Conservation (phyloP, 768 basidiomycete species). For the Kwoniella sp. region DNA sequence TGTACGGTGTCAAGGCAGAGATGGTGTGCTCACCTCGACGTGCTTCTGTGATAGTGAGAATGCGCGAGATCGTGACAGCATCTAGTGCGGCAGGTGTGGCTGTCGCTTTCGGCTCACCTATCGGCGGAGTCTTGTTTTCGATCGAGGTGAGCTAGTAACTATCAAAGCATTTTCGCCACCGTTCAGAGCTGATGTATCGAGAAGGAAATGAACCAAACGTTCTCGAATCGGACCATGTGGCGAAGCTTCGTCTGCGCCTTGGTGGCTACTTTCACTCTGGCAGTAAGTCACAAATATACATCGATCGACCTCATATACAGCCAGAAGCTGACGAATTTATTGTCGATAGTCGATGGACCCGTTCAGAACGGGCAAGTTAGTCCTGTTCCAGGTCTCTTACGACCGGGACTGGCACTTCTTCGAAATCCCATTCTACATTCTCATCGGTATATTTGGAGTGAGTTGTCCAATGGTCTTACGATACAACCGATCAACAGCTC, state of each 20-base stretch:
- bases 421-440: constrained; percentile 92
- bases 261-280: constrained; percentile 91
- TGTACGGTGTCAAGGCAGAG: too few relatives aligned
- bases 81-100: constrained; percentile 97
- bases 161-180: not conserved
- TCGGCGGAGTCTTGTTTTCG: constrained; percentile 95
- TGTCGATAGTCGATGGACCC: constrained; percentile 86
- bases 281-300: constrained; percentile 63
- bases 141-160: constrained; percentile 87
- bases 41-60: constrained; percentile 56
- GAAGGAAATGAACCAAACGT: constrained; percentile 97
- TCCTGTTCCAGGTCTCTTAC: constrained; percentile 97
- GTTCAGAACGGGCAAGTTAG: constrained; percentile 94
- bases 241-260: constrained; percentile 95
- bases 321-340: not conserved
- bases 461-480: constrained; percentile 40
- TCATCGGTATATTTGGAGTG: constrained; percentile 95
- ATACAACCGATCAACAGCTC: not conserved
- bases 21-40: constrained; percentile 38
- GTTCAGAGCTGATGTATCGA: not conserved
- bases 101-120: constrained; percentile 96
- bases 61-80: constrained; percentile 87
- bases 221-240: constrained; percentile 99
- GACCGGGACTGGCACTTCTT: constrained; percentile 99
- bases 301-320: not conserved